Base-by-base conservation (phyloP, 371 early-diverging fungal genomes). In the Rhizopus stolonifer region DNA sequence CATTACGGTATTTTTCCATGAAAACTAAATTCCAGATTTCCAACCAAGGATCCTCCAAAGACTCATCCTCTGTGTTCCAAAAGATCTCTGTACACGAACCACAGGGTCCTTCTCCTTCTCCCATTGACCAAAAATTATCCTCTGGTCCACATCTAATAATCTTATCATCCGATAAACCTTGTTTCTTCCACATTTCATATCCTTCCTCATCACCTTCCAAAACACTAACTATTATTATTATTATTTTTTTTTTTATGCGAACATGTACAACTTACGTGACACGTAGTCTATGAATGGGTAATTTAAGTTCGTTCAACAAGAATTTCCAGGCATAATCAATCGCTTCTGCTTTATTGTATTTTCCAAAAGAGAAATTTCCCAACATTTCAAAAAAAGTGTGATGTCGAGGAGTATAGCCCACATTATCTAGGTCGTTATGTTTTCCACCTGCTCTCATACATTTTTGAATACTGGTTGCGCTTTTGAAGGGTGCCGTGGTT, bases 1-100 rank as follows among this genome's bases (percentile, higher is more conserved):
- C 76, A 21, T 64, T 65, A 21, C 86, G 72, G 49, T 82, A 80
- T 48, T 81, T 80, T 53, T 89, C 81, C 88, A 91, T 91, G 68
- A 89, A 91, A n/a, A 91, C 91, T 32, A 91, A 56, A 49, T 91
- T 91, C 91, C 91, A 91, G 38, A 91, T 82, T 60, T 91, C 91
- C 14, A 91, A 66, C 88, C 88, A 91, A 15, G 64, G 60, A 33
- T 78, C 79, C 4, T 78, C 71, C 2, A 77, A 49, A 0, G 76
- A 68, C 9, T 61, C 61, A 44, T 81, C 79, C 52, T 64, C 58
- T 6, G 87, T 89, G 56, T 91, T 88, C 86, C 87, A 91, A 65
- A 87, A 89, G 18, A 91, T 88, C 54, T 91, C 91, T 10, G 90
- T 84, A 55, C 91, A 87, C 0, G 90, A 83, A 0, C 91, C 91